Evolutionary conservation across 345 rosid species (phyloP).

Genomic region (Camelina hispida): DNA sequence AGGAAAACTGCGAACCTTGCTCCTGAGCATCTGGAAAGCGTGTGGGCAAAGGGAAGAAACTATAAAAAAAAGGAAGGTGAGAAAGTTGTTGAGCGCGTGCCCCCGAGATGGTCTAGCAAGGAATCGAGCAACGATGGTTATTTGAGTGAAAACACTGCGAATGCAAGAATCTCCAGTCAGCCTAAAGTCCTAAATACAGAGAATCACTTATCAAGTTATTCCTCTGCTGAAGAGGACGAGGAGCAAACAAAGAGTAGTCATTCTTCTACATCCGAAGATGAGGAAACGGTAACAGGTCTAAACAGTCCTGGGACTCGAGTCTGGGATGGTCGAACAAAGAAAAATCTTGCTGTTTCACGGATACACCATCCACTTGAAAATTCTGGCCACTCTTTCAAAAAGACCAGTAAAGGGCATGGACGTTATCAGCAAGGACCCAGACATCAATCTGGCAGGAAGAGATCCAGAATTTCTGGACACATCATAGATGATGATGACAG

Average conservation of each 20-base stretch:
- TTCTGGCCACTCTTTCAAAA: slow-evolving; percentile 51
- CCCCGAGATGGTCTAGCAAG: slow-evolving; percentile 44
- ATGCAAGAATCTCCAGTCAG: slow-evolving; percentile 39
- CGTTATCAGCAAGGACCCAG: slow-evolving; percentile 53
- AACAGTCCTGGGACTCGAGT: slow-evolving; percentile 92
- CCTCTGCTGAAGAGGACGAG: slow-evolving; percentile 61
- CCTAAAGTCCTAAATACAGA: slow-evolving; percentile 45
- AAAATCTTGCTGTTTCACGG: slow-evolving; percentile 67
- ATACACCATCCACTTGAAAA: slow-evolving; percentile 99
- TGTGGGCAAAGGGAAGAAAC: slow-evolving; percentile 98
- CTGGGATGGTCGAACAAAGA: slow-evolving; percentile 93
- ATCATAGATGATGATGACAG: slow-evolving; percentile 68
- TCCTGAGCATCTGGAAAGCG: slow-evolving; percentile 92
- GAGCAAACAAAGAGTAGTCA: slow-evolving; percentile 61
- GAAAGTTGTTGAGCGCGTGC: slow-evolving; percentile 40
- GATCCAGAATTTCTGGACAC: slow-evolving; percentile 73
- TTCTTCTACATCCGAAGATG: slow-evolving; percentile 81
- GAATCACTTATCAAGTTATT: slow-evolving; percentile 47
- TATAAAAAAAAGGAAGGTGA: slow-evolving; percentile 60
- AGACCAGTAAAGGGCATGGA: slow-evolving; percentile 59
- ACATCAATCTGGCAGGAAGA: slow-evolving; percentile 68
- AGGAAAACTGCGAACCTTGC: slow-evolving; percentile 92
- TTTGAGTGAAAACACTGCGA: slow-evolving; percentile 34
- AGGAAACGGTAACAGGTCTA: slow-evolving; percentile 82
- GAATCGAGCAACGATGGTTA: slow-evolving; percentile 44